Conservation (phyloP, 805 yeast genomes). For the Starmerella apis region DNA sequence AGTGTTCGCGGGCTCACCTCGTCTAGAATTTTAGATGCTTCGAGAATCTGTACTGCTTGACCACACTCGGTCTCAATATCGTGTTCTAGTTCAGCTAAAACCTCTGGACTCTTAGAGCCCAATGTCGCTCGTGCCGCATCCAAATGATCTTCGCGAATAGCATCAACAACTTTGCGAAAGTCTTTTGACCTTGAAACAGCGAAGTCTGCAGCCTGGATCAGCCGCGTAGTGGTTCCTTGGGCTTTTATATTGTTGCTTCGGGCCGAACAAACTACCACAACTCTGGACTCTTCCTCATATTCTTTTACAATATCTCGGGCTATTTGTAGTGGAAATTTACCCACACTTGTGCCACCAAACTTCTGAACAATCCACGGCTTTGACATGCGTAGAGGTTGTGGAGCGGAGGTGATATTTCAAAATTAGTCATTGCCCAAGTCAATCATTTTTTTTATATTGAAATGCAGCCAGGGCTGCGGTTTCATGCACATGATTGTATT, state of each 20-base stretch:
- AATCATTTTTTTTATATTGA: too few species aligned
- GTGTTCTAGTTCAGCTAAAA: conserved; percentile 45
- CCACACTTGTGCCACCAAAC: conserved; percentile 95
- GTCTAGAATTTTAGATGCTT: conserved; percentile 84
- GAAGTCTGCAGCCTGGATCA: conserved; percentile 69
- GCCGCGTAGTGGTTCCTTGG: conserved; percentile 89
- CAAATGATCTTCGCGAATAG: conserved; percentile 68
- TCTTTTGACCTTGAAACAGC: conserved; percentile 28
- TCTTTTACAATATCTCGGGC: conserved; percentile 67
- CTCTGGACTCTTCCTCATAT: conserved; percentile 47
- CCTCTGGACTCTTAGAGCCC: conserved; percentile 30
- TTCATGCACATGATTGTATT: too few species aligned
- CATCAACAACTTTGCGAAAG: conserved; percentile 48
- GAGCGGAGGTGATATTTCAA: background rate
- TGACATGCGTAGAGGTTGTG: conserved; percentile 5
- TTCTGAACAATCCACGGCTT: conserved; percentile 71
- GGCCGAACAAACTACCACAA: conserved; percentile 94
- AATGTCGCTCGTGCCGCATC: conserved; percentile 55
- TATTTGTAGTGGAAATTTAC: conserved; percentile 80
- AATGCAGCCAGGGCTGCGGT: background rate
- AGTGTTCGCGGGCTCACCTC: conserved; percentile 81
- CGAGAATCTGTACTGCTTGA: conserved; percentile 55
- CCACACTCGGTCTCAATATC: conserved; percentile 59
- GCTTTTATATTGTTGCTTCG: conserved; percentile 82
- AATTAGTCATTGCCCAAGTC: conserved; percentile 7